Percentiles rank a stretch among this genome's conserved stretches.
phyloP scores from a whole-genome alignment of 768 basidiomycete genomes.

The Xerocomus spinulosus region DNA sequence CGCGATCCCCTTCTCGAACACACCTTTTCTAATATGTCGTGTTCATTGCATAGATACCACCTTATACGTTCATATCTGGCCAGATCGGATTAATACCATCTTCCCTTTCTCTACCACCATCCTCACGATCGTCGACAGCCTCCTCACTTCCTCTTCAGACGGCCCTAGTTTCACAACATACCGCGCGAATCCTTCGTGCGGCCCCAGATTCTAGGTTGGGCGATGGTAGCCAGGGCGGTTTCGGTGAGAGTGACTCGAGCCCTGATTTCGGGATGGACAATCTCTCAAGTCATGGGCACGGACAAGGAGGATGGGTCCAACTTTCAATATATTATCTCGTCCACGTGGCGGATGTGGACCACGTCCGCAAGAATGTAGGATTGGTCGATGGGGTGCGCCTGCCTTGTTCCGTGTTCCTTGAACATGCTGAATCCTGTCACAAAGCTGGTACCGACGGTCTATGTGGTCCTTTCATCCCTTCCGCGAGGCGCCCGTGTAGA shows the following conservation, averaged over 20 bases:
- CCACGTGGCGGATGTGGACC: slow-evolving; percentile 34
- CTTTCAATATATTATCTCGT: slow-evolving; percentile 72
- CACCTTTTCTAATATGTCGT: neutral
- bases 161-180: slow-evolving; percentile 79
- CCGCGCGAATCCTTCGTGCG: slow-evolving; percentile 52
- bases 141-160: slow-evolving; percentile 52
- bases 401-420: neutral
- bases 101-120: slow-evolving; percentile 60
- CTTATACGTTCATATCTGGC: slow-evolving; percentile 85
- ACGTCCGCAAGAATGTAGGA: slow-evolving; percentile 39
- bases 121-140: slow-evolving; percentile 26
- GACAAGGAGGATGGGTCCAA: slow-evolving; percentile 49
- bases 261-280: slow-evolving; percentile 27
- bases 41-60: slow-evolving; percentile 49
- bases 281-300: slow-evolving; percentile 24
- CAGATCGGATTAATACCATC: slow-evolving; percentile 90
- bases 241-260: slow-evolving; percentile 17
- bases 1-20: neutral
- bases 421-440: slow-evolving; percentile 1
- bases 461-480: slow-evolving; percentile 56
- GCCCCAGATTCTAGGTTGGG: slow-evolving; percentile 48
- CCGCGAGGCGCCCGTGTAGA: slow-evolving; percentile 73
- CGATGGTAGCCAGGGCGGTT: slow-evolving; percentile 26
- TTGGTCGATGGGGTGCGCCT: slow-evolving; percentile 18
- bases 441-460: slow-evolving; percentile 43